Base-by-base conservation (phyloP, 495 filamentous ascomycete species). In the Hypomontagnella submonticulosa region DNA sequence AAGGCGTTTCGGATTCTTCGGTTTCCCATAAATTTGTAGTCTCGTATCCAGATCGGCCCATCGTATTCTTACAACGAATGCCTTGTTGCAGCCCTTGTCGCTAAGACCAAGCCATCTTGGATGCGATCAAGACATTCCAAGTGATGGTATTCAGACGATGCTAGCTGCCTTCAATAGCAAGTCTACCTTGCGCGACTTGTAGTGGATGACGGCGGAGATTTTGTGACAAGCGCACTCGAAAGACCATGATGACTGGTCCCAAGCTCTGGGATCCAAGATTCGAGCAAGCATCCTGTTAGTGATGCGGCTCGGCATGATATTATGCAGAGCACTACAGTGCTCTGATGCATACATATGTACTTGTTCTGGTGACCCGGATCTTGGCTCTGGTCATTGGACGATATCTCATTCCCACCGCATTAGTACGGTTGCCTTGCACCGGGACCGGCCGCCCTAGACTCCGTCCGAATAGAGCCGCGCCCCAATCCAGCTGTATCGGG, bases 11-110 rank as follows among this genome's bases (percentile, higher is more conserved):
- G 30, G 62, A n/a, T 1, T 66, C 61, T 59, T 61, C 57, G 12
- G 18, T n/a, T 56, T 20, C 27, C 46, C 57, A 62, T 57, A 61
- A 38, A 41, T 13, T 13, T 58, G 67, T 62, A 58, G 51, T 70
- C 12, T 70, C 67, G 18, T 70, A 70, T 54, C 57, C 67, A 53
- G 51, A 57, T n/a, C 67, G 36, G 11, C 61, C 61, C 67, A 70
- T 70, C 48, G 57, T 70, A 33, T 62, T 58, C 32, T 18, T 43
- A 65, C 44, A 43, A 47, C 40, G 30, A 51, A 30, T 20, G n/a
- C 23, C 16, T 57, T 55, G 50, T 49, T 15, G 11, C 40, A 34
- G 20, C 38, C 10, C 47, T 32, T 10, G 23, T 44, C 47, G 18
- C 52, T 8, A 23, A 55, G 34, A 55, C 19, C 38, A 46, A 10